These are phyloP conservation scores for Kalmusia sp. DNA, from an alignment of 2,329 filamentous ascomycete species.

Conservation along the genomic window DNA sequence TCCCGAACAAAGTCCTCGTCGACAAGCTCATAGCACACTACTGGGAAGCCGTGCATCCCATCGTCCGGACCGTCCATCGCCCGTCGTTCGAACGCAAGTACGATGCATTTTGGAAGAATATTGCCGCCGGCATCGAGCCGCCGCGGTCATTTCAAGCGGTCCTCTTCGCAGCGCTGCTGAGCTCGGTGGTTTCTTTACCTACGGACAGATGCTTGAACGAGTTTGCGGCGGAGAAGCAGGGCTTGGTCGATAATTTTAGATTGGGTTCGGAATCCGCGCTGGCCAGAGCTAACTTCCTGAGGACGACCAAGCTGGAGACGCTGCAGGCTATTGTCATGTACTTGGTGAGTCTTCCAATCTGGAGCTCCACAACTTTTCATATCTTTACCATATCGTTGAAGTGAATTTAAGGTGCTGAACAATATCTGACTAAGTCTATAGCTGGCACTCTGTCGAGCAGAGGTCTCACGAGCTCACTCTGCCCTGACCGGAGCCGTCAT, in stretches of 20 bases:
- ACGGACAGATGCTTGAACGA: conserved; percentile 60
- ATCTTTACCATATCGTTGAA: too few species aligned
- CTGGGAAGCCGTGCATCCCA: conserved; percentile 70
- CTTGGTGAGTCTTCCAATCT: conserved; percentile 60
- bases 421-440: conserved; percentile 48
- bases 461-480: conserved; percentile 76
- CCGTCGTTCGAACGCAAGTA: conserved; percentile 73
- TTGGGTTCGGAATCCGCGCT: conserved; percentile 72
- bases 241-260: conserved; percentile 62
- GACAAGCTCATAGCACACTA: conserved; percentile 72
- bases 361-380: too few species aligned
- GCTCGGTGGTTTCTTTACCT: conserved; percentile 70
- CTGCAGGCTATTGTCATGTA: conserved; percentile 81
- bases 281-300: conserved; percentile 72
- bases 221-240: conserved; percentile 64
- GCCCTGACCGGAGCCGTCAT: conserved; percentile 75
- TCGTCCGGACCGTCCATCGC: conserved; percentile 72
- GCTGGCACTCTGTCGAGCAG: conserved; percentile 72
- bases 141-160: conserved; percentile 70
- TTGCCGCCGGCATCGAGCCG: conserved; percentile 67
- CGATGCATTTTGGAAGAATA: conserved; percentile 68
- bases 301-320: conserved; percentile 75
- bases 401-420: neutral
- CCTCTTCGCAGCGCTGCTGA: conserved; percentile 73
- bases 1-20: conserved; percentile 65